phyloP scores from a whole-genome alignment of 2,329 filamentous ascomycete genomes.

The Daldinia sp. region DNA sequence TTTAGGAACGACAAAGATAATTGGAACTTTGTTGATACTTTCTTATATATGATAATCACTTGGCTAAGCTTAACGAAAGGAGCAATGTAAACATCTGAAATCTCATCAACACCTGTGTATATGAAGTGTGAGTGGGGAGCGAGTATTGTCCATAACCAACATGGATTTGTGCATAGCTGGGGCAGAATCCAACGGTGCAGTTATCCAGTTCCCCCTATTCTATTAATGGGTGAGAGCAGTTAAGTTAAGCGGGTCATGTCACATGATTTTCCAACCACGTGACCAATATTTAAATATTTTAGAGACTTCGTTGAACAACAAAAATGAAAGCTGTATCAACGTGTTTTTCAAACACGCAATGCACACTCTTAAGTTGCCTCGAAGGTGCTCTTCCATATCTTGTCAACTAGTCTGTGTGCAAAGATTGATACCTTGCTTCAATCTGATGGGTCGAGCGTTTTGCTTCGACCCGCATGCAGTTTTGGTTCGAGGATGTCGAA shows the following conservation, averaged over 20 bases:
- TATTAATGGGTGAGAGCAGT: neutral
- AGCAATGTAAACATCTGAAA: too few species aligned
- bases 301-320: neutral
- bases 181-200: too few species aligned
- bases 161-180: too few species aligned
- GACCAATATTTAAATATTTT: neutral
- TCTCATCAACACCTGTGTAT: too few species aligned
- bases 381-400: conserved; percentile 78
- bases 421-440: conserved; percentile 70
- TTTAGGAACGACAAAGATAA: too few species aligned
- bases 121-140: too few species aligned
- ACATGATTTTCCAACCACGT: conserved; percentile 34
- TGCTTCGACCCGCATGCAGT: conserved; percentile 58
- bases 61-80: too few species aligned
- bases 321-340: neutral
- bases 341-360: conserved; percentile 49
- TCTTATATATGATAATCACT: too few species aligned
- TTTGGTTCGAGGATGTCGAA: conserved; percentile 53
- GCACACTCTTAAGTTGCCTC: conserved; percentile 99
- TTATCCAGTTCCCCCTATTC: neutral
- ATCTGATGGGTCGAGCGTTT: conserved; percentile 64
- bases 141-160: too few species aligned
- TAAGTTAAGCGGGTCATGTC: neutral
- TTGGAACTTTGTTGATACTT: too few species aligned
- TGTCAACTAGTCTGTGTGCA: conserved; percentile 98